A percentile compares a stretch with the other conserved stretches of the same genome.
phyloP scores from a whole-genome alignment of 176 grass and related monocot species.

The Juncus inflexus region DNA sequence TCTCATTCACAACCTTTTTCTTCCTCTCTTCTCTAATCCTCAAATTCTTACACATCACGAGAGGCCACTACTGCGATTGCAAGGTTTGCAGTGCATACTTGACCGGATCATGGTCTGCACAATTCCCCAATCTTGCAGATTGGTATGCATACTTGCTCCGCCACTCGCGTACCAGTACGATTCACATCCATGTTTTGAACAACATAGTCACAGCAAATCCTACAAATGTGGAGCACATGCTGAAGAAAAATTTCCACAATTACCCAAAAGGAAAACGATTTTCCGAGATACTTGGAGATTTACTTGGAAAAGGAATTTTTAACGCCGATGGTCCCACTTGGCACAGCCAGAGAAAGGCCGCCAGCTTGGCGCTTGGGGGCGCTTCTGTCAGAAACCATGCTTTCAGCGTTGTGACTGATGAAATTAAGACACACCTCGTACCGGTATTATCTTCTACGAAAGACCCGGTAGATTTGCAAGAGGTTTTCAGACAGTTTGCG shows the following conservation, averaged over 20 bases:
- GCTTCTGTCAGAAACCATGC: slow-evolving; percentile 52
- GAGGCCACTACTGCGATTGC: slow-evolving; percentile 52
- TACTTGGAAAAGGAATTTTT: slow-evolving; percentile 85
- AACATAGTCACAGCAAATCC: slow-evolving; percentile 61
- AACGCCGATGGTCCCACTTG: slow-evolving; percentile 62
- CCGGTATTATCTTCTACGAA: slow-evolving; percentile 35
- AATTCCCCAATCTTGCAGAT: slow-evolving; percentile 68
- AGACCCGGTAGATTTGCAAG: slow-evolving; percentile 57
- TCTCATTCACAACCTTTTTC: slow-evolving; percentile 22
- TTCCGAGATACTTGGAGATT: slow-evolving; percentile 49
- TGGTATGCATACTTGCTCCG: slow-evolving; percentile 66
- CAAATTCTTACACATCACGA: slow-evolving; percentile 20
- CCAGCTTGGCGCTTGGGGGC: slow-evolving; percentile 76
- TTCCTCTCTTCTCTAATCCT: slow-evolving; percentile 22
- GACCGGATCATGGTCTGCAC: slow-evolving; percentile 45
- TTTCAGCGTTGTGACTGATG: slow-evolving; percentile 39
- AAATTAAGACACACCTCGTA: slow-evolving; percentile 36
- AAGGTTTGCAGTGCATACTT: slow-evolving; percentile 49
- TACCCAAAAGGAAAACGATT: slow-evolving; percentile 69
- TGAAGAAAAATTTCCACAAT: slow-evolving; percentile 61
- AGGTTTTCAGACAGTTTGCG: slow-evolving; percentile 71
- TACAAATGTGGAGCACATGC: slow-evolving; percentile 73
- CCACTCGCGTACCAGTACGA: slow-evolving; percentile 43
- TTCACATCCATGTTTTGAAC: slow-evolving; percentile 55
- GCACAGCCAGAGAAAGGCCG: slow-evolving; percentile 70